Conservation (phyloP, 1,284 basidiomycete genomes). For the Apiotrichum sp. region DNA sequence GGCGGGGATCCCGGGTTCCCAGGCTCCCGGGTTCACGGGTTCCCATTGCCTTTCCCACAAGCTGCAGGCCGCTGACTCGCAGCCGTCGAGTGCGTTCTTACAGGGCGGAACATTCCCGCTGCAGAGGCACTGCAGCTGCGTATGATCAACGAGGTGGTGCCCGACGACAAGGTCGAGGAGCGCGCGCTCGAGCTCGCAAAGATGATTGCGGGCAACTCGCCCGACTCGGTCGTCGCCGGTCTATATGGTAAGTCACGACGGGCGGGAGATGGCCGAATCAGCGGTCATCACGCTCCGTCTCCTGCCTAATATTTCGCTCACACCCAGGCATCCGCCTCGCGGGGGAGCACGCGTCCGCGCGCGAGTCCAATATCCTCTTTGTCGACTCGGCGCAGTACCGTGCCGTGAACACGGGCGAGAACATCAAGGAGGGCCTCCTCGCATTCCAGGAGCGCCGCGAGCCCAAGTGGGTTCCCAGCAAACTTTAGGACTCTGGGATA, state of each 20-base stretch:
- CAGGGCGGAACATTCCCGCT: constrained; percentile 12
- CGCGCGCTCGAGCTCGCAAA: constrained; percentile 10
- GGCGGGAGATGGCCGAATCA: too few relatives aligned
- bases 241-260: constrained; percentile 9
- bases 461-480: constrained; percentile 11
- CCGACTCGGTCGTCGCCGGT: constrained; percentile 12
- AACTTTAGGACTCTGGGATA: constrained; percentile 3
- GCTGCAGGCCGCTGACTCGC: neutral
- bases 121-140: constrained; percentile 10
- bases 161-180: constrained; percentile 15
- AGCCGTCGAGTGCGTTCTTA: constrained; percentile 14
- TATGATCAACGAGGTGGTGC: constrained; percentile 19
- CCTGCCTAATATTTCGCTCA: constrained; percentile 6
- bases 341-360: constrained; percentile 3
- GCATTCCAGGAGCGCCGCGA: constrained; percentile 15
- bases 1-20: too few relatives aligned
- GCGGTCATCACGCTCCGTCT: too few relatives aligned
- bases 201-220: constrained; percentile 12
- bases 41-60: too few relatives aligned
- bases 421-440: constrained; percentile 15
- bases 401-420: constrained; percentile 8
- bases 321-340: constrained; percentile 12
- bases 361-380: constrained; percentile 8
- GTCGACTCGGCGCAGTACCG: constrained; percentile 8
- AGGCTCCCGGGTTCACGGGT: too few relatives aligned